Base-by-base conservation (phyloP, 371 early-diverging fungal genomes). In the Mortierella sp. region DNA sequence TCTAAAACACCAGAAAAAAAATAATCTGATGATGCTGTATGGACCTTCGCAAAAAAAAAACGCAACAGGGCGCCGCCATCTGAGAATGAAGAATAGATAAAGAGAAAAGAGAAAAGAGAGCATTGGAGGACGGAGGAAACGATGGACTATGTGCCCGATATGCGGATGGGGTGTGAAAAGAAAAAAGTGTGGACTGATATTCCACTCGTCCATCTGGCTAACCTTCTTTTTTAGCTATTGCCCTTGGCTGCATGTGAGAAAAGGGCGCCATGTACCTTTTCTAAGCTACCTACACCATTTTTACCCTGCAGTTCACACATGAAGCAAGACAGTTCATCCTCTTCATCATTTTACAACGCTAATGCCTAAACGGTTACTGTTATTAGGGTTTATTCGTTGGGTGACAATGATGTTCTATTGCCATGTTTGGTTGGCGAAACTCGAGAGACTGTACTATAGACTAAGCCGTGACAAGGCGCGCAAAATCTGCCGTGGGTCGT, bases 381-480 rank as follows among this genome's bases (percentile, higher is more conserved):
- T 16, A 35, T 32, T n/a, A 32, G 11, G 63, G 38, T 63, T 63
- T 63, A 35, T 6, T 56, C 27, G 51, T 18, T 51, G 6, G 16
- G 7, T 63, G 35, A 32, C 6, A 35, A 8, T 27, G 29, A 0
- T 14, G 16, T 32, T 63, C 63, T 63, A 32, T 32, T 63, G 63
- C 18, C 35, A 35, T 35, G 63, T 18, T 16, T 32, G 2, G 63
- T 63, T 18, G 32, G 4, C 21, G n/a, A 44, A 7, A 7, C 11
- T 21, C 73, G 32, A 49, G 6, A 29, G 65, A 48, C 32, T 24
- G 18, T 21, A 18, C 76, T 63, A 84, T 27, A 84, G 72, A 71
- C 84, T 77, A n/a, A 84, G 78, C 70, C 84, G 71, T 78, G 84
- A 84, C 16, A 84, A 71, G 7, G 84, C 84, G 11, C 84, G 84